Percentiles rank a stretch among this genome's conserved stretches.
These are phyloP conservation scores for Mycogone perniciosa DNA, from an alignment of 2,329 filamentous ascomycete species.

Conservation along the genomic window DNA sequence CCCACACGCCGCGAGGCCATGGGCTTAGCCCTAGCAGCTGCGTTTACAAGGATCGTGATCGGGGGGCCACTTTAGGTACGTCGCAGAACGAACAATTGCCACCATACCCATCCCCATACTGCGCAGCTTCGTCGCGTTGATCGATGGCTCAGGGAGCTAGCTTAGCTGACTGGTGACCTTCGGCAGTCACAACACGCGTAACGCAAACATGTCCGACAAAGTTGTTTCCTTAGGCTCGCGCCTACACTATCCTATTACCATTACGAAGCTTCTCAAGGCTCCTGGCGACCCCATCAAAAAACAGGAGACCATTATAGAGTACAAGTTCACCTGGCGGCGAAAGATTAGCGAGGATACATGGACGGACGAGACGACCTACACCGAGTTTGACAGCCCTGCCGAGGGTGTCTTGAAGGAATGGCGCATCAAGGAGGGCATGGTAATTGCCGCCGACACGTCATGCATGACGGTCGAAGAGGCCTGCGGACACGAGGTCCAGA, in stretches of 20 bases:
- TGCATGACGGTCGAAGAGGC: conserved; percentile 80
- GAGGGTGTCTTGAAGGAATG: conserved; percentile 75
- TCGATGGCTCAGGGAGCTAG: conserved; percentile 4
- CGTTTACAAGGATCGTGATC: conserved; percentile 25
- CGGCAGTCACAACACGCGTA: conserved; percentile 6
- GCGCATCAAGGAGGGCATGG: conserved; percentile 63
- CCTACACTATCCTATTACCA: conserved; percentile 88
- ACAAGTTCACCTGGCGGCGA: conserved; percentile 76
- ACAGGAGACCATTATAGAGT: conserved; percentile 74
- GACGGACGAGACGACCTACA: conserved; percentile 59
- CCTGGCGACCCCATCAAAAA: conserved; percentile 69
- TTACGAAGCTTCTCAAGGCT: conserved; percentile 74
- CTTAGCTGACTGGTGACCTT: conserved; percentile 2
- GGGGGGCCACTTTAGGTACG: conserved; percentile 25
- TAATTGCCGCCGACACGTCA: conserved; percentile 51
- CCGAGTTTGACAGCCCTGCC: conserved; percentile 74
- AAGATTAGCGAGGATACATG: conserved; percentile 62
- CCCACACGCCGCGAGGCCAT: conserved; percentile 24
- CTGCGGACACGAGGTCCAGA: conserved; percentile 87
- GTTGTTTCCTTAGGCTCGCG: conserved; percentile 48
- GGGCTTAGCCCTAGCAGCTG: conserved; percentile 24
- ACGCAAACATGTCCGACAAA: conserved; percentile 32
- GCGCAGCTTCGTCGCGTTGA: conserved; percentile 3
- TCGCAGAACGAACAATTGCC: conserved; percentile 7
- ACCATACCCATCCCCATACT: conserved; percentile 1